Evolutionary conservation across 306 rosid species (phyloP).

Genomic region (Parietaria judaica): DNA sequence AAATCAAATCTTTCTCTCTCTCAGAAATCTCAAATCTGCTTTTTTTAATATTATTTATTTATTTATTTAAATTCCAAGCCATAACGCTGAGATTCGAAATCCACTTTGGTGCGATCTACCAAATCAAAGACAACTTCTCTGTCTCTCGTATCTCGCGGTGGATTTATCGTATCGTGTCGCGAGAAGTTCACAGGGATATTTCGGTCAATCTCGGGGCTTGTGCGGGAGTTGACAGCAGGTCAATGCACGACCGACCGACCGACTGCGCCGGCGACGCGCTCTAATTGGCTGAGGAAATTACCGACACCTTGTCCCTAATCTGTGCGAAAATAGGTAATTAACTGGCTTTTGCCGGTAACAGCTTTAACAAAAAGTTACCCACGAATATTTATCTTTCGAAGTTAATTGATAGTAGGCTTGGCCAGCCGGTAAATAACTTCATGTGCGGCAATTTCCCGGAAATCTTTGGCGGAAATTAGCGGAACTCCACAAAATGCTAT

Average conservation of each 20-base stretch:
- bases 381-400: too few species aligned
- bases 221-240: slow-evolving; percentile 35
- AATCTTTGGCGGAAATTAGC: too few species aligned
- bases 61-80: slow-evolving; percentile 24
- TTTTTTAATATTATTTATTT: slow-evolving; percentile 3
- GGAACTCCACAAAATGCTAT: too few species aligned
- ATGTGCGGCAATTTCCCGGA: too few species aligned
- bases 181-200: slow-evolving; percentile 12
- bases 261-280: slow-evolving; percentile 31
- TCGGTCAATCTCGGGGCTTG: slow-evolving; percentile 36
- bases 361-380: too few species aligned
- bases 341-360: slow-evolving; percentile 19
- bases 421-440: too few species aligned
- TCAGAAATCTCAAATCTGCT: slow-evolving; percentile 36
- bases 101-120: slow-evolving; percentile 61
- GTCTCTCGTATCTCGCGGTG: slow-evolving; percentile 18
- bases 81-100: slow-evolving; percentile 78
- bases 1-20: slow-evolving; percentile 76
- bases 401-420: too few species aligned
- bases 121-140: slow-evolving; percentile 22
- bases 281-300: background rate
- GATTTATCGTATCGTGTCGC: slow-evolving; percentile 3
- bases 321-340: slow-evolving; percentile 8
- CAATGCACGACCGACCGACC: slow-evolving; percentile 21
- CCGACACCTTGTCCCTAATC: slow-evolving; percentile 9